These are phyloP conservation scores for Heimioporus sp. DNA, from an alignment of 768 basidiomycete genomes.

Conservation along the genomic window DNA sequence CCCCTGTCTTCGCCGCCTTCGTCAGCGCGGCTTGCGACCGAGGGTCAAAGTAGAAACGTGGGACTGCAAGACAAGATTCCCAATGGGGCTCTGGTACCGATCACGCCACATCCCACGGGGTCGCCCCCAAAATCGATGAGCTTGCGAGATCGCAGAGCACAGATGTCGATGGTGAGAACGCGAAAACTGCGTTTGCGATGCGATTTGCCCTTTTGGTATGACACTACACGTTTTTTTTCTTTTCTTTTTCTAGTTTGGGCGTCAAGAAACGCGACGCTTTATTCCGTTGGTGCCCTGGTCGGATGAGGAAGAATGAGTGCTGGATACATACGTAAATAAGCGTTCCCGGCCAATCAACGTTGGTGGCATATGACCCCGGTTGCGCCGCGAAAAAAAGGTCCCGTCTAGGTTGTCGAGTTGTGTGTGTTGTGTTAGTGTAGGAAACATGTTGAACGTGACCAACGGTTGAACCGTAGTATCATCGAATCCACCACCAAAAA, in stretches of 20 bases:
- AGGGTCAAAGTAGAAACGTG: too few species aligned
- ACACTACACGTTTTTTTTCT: not conserved
- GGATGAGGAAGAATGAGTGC: slow-evolving; percentile 27
- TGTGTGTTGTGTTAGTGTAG: not conserved
- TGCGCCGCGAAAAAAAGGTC: slow-evolving; percentile 8
- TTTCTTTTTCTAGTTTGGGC: slow-evolving; percentile 22
- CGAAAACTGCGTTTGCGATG: not conserved
- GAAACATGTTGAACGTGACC: not conserved
- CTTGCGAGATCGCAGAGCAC: slow-evolving; percentile 30
- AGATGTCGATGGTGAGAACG: slow-evolving; percentile 25
- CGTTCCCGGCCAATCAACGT: slow-evolving; percentile 14
- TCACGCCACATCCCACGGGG: not conserved
- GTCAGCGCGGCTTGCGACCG: not conserved
- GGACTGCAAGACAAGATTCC: too few species aligned
- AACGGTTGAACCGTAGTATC: not conserved
- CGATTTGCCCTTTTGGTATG: not conserved
- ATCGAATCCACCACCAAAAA: not conserved
- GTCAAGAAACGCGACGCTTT: slow-evolving; percentile 26
- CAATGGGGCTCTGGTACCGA: too few species aligned
- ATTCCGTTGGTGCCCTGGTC: slow-evolving; percentile 31
- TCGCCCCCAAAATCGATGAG: slow-evolving; percentile 29
- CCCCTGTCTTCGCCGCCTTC: slow-evolving; percentile 14
- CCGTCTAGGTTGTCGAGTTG: not conserved
- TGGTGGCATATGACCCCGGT: slow-evolving; percentile 4
- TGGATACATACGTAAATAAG: slow-evolving; percentile 11